Conservation (phyloP, 2,329 filamentous ascomycete species). For the Beauveria caledonica region DNA sequence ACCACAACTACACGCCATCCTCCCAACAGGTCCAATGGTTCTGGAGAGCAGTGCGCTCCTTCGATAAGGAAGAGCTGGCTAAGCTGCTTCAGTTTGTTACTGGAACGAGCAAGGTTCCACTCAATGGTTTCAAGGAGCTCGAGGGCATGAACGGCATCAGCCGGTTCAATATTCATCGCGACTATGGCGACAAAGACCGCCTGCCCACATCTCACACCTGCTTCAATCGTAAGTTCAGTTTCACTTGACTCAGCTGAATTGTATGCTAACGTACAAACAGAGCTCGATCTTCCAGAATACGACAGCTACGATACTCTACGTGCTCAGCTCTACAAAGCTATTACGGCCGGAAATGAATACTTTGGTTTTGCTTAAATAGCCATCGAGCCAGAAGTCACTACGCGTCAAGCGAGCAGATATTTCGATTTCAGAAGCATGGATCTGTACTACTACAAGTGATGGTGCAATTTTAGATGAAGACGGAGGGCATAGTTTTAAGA, state of each 20-base stretch:
- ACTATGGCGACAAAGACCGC: constrained; percentile 93
- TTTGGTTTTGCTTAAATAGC: constrained; percentile 70
- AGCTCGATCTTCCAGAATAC: constrained; percentile 97
- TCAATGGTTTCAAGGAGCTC: constrained; percentile 97
- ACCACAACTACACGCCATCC: constrained; percentile 92
- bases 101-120: constrained; percentile 92
- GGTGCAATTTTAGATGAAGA: not conserved
- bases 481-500: not conserved
- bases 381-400: not conserved
- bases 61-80: constrained; percentile 97
- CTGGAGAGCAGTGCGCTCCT: constrained; percentile 94
- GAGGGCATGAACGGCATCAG: constrained; percentile 99
- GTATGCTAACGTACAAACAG: constrained; percentile 41
- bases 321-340: constrained; percentile 83
- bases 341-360: constrained; percentile 95
- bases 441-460: not conserved
- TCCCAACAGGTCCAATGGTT: constrained; percentile 99
- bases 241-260: not conserved
- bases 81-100: constrained; percentile 98
- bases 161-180: constrained; percentile 97
- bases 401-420: not conserved
- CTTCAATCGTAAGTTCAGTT: constrained; percentile 84
- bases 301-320: constrained; percentile 89
- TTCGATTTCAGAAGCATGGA: not conserved
- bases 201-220: constrained; percentile 95